Conservation (phyloP, 495 filamentous ascomycete species). For the Aspergillus asperescens region DNA sequence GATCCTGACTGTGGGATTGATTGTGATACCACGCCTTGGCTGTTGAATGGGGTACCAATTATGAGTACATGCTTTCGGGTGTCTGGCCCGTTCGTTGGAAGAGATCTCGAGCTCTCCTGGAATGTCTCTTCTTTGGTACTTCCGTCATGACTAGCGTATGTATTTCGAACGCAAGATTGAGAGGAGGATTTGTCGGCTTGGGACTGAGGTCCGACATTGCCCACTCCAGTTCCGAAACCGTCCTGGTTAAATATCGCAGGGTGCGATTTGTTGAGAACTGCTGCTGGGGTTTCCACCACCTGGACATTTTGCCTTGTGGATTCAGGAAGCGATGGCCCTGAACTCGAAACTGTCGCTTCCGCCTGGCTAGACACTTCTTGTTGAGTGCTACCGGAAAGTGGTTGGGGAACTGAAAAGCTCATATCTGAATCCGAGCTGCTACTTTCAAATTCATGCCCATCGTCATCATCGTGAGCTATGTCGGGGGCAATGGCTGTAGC, state of each 20-base stretch:
- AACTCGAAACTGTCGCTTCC: conserved; percentile 23
- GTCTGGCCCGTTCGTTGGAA: conserved; percentile 1
- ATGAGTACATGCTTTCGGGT: conserved; percentile 16
- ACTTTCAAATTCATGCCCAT: conserved; percentile 20
- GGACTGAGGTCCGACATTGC: conserved; percentile 14
- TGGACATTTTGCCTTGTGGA: conserved; percentile 26
- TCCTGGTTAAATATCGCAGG: conserved; percentile 2
- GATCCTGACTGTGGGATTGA: conserved; percentile 13
- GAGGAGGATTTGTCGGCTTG: conserved; percentile 33
- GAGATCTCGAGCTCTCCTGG: conserved; percentile 13
- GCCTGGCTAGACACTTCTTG: conserved; percentile 24
- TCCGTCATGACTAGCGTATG: conserved; percentile 23
- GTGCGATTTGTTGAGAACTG: conserved; percentile 11
- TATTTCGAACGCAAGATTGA: conserved; percentile 35
- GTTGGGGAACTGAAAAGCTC: conserved; percentile 48
- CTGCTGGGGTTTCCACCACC: conserved; percentile 34
- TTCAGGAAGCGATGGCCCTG: conserved; percentile 23
- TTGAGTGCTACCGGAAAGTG: conserved; percentile 34
- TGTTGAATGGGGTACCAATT: conserved; percentile 23
- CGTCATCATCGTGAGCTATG: neutral
- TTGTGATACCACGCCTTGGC: conserved; percentile 15
- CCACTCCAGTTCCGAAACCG: neutral
- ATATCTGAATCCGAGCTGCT: conserved; percentile 48
- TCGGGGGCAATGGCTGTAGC: neutral
- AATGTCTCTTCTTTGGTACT: conserved; percentile 22